Evolutionary conservation across 176 grass and related monocot species (phyloP).

Genomic region (Pontederia paniculata): DNA sequence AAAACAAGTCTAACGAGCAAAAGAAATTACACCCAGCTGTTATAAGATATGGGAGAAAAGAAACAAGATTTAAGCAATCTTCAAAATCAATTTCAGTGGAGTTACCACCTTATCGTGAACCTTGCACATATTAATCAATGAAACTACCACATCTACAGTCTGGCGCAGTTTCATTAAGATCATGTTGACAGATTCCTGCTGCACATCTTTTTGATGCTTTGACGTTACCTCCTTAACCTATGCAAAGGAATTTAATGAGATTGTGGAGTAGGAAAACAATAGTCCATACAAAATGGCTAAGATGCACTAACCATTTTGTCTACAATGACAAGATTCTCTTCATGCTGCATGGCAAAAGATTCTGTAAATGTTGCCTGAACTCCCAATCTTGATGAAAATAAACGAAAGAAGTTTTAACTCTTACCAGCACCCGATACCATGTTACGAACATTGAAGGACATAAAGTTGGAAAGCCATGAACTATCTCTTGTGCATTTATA

Average conservation of each 20-base stretch:
- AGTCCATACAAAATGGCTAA: neutral
- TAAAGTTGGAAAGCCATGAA: conserved; percentile 42
- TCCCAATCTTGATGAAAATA: conserved; percentile 1
- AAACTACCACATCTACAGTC: conserved; percentile 62
- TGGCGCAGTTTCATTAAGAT: conserved; percentile 37
- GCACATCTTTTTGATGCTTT: conserved; percentile 37
- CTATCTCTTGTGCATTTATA: conserved; percentile 30
- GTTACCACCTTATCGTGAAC: conserved; percentile 54
- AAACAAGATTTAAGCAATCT: too few species aligned
- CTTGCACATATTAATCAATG: conserved; percentile 49
- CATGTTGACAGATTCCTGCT: conserved; percentile 30
- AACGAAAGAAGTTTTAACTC: conserved; percentile 22
- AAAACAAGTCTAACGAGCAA: too few species aligned
- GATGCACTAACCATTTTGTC: conserved; percentile 45
- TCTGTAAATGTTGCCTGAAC: conserved; percentile 13
- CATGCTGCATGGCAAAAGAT: conserved; percentile 51
- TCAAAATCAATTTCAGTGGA: neutral
- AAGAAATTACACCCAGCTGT: too few species aligned
- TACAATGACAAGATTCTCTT: conserved; percentile 66
- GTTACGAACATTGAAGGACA: conserved; percentile 49
- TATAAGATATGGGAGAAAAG: too few species aligned
- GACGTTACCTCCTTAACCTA: conserved; percentile 62
- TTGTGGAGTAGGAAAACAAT: neutral
- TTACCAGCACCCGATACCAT: conserved; percentile 76
- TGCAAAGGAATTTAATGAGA: conserved; percentile 13